Conservation (phyloP, 1,284 basidiomycete species). For the Tylopilus sp. region DNA sequence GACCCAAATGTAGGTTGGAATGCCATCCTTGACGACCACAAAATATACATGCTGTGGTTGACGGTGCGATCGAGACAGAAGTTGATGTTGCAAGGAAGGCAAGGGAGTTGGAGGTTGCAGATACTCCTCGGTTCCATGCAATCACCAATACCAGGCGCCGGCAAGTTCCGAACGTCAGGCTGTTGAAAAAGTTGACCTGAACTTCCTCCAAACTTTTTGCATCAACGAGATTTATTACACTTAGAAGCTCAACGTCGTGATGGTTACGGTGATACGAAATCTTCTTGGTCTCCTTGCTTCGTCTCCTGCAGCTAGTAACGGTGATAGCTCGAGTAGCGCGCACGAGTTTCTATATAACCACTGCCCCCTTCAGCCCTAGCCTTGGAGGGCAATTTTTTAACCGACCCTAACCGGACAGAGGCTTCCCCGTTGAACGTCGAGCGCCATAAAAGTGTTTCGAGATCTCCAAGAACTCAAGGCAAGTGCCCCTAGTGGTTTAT, state of each 20-base stretch:
- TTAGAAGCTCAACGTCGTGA: slow-evolving; percentile 27
- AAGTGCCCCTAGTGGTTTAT: slow-evolving; percentile 20
- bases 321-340: not conserved
- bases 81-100: slow-evolving; percentile 25
- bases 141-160: slow-evolving; percentile 14
- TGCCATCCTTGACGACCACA: slow-evolving; percentile 13
- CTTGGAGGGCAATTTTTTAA: not conserved
- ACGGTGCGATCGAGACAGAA: slow-evolving; percentile 16
- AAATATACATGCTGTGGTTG: slow-evolving; percentile 2
- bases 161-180: slow-evolving; percentile 25
- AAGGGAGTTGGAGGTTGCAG: slow-evolving; percentile 13
- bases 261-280: slow-evolving; percentile 28
- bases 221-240: slow-evolving; percentile 29
- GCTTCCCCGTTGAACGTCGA: slow-evolving; percentile 1
- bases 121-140: slow-evolving; percentile 20
- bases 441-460: slow-evolving; percentile 10
- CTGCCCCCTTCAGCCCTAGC: not conserved
- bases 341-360: not conserved
- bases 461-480: slow-evolving; percentile 18
- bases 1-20: slow-evolving; percentile 8
- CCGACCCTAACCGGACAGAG: slow-evolving; percentile 3
- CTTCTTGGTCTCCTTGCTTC: not conserved
- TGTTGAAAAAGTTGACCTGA: slow-evolving; percentile 13
- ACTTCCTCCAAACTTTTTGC: slow-evolving; percentile 28
- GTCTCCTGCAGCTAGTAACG: not conserved